Evolutionary conservation across 1,284 basidiomycete genomes (phyloP), one percentile per base, ranked within the genome.

Genomic region (Boletus mariae): DNA sequence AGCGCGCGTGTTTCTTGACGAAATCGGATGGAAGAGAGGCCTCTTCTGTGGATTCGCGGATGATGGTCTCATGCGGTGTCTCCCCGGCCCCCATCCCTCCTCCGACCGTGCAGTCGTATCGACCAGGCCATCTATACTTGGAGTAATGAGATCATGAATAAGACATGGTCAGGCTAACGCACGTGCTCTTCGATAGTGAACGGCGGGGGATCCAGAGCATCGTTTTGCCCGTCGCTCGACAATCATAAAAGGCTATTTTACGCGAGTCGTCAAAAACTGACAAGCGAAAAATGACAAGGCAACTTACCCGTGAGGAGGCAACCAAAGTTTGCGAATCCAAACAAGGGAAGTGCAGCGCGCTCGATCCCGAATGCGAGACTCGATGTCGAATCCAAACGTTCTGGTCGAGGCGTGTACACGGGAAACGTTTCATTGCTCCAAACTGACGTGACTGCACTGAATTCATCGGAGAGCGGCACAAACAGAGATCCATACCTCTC

Each of bases 251-350:
- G 1, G 62, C 62, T 64, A 35, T 1, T 17, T 49, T 26, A 23
- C n/a, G 13, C 12, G 20, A 28, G 31, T 41, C 29, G 15, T 6
- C n/a, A 45, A 20, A 10, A 17, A 12, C 12, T 17, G 17, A 17
- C 23, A 34, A 45, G 62, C 34, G n/a, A 47, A 63, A 23, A n/a
- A 10, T n/a, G 29, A 45, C 7, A 40, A 12, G 43, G 23, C 48
- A 13, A 51, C 61, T 47, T 48, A 70, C 73, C 75, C 23, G 62
- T 75, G n/a, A 76, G 67, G 12, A 76, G 61, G 37, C 67, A 71
- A 41, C 75, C 75, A 57, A 72, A 77, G 53, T 76, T 76, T 17
- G 68, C 60, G 29, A 77, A 71, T 9, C 73, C 72, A 54, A 77
- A 76, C n/a, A 76, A 54, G 41, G 75, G 75, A 8, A 77, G 63